Base-by-base conservation (phyloP, 106 monocot species). In the Dactylorhiza incarnata region DNA sequence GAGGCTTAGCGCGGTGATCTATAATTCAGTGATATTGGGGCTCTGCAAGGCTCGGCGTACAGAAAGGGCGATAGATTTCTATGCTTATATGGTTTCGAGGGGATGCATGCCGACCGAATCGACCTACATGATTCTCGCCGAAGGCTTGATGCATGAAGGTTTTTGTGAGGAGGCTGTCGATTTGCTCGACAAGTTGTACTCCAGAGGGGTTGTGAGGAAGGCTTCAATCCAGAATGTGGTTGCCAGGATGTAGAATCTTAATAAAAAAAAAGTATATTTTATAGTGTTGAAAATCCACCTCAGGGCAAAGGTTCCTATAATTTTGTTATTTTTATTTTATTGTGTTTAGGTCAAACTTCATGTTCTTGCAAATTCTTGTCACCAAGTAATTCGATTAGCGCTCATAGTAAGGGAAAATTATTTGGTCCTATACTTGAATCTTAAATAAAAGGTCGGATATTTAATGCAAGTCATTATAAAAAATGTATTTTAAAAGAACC, bases 91-190 rank as follows among this genome's bases (percentile, higher is more conserved):
- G 95, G 83, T 96, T 45, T 77, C 83, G 17, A 79, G 75, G 49
- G 90, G 87, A 0, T 92, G 87, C 61, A 88, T 90, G 88, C 95
- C 95, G 10, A 92, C 82, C 9, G 90, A 95, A 76, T 86, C 89
- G 16, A 92, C 92, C 15, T 92, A 95, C 73, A 88, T 86, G 23
- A 92, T 90, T 80, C 81, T 95, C 9, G 73, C 92, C 4, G 92
- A 90, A 72, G 95, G 95, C 16, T 20, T 95, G 48, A 88, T 90
- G 22, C 82, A 88, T 77, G 86, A 90, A 81, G 95, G 92, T 7
- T 77, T 90, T 79, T 61, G 85, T 6, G 85, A 81, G 52, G 88
- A 92, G 83, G 95, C 95, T 5, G 59, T 87, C 12, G 84, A 89
- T 51, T 84, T 95, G 56, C 87, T 95, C 6, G 68, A 53, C 72